A percentile compares a stretch with the other conserved stretches of the same genome.
These are phyloP conservation scores for Paulownia fortunei DNA, from an alignment of 257 asterid genomes.

Conservation along the genomic window DNA sequence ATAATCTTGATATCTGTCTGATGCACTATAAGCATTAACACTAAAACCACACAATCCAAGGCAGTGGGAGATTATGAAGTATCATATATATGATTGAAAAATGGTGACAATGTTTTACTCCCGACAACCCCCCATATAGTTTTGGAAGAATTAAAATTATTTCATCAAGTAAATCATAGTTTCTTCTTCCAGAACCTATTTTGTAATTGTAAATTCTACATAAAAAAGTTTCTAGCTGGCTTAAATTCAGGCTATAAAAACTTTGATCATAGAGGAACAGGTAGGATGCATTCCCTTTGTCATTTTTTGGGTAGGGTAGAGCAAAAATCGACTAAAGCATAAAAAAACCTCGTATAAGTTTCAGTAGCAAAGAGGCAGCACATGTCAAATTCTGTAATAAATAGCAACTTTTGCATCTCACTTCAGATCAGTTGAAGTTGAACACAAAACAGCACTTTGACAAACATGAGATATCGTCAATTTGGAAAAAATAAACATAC, in stretches of 20 bases:
- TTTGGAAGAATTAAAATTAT: neutral
- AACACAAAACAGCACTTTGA: constrained; percentile 8
- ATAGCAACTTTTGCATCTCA: neutral
- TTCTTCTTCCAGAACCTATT: neutral
- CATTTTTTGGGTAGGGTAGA: neutral
- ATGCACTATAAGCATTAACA: too few relatives aligned
- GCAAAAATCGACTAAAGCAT: neutral
- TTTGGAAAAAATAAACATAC: constrained; percentile 44
- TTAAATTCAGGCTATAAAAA: neutral
- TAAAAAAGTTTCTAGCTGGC: neutral
- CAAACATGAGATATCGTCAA: constrained; percentile 15
- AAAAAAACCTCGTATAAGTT: neutral
- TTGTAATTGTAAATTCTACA: neutral
- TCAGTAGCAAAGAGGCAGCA: constrained; percentile 6
- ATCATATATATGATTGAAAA: too few relatives aligned
- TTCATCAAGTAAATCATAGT: neutral
- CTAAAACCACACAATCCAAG: too few relatives aligned
- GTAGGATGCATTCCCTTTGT: neutral
- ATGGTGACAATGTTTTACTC: too few relatives aligned
- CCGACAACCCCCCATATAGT: neutral
- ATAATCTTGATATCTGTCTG: too few relatives aligned
- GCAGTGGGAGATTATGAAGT: too few relatives aligned
- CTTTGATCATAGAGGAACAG: neutral
- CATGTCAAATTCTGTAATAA: neutral
- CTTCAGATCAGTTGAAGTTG: constrained; percentile 15